Conservation (phyloP, 345 rosid species). For the Eucalyptus grandis region DNA sequence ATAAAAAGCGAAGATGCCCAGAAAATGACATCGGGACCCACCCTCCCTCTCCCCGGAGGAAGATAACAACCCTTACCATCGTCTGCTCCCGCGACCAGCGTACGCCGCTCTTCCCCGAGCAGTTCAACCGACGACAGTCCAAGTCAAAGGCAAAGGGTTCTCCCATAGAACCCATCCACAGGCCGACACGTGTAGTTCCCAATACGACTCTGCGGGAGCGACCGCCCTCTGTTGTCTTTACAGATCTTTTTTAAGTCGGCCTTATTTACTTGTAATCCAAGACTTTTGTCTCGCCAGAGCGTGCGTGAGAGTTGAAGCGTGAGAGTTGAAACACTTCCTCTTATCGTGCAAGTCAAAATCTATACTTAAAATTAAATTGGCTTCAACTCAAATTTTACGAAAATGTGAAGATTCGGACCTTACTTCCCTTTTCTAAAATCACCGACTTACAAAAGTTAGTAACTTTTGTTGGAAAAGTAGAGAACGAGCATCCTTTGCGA, state of each 20-base stretch:
- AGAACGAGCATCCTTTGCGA: not conserved
- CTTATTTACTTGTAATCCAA: no score
- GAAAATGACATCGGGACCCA: not conserved
- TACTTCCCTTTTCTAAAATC: no score
- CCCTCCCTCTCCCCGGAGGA: not conserved
- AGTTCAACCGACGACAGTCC: not conserved
- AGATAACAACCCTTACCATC: not conserved
- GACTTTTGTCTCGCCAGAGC: no score
- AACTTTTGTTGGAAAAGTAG: no score
- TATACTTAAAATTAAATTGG: no score
- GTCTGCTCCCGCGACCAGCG: not conserved
- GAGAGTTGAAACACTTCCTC: no score
- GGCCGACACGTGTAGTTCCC: not conserved
- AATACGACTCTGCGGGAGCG: fast-evolving
- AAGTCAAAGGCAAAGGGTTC: not conserved
- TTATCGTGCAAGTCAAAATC: no score
- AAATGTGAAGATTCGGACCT: no score
- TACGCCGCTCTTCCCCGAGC: not conserved
- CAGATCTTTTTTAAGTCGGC: no score
- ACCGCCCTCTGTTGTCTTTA: not conserved
- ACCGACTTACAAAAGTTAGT: no score
- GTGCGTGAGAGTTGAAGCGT: no score
- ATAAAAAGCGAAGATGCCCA: not conserved
- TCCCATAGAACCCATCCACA: not conserved
- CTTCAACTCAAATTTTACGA: no score